Percentiles rank a stretch among this genome's conserved stretches.
Conservation (phyloP, 371 early-diverging fungal species). For the Actinomucor elegans region DNA sequence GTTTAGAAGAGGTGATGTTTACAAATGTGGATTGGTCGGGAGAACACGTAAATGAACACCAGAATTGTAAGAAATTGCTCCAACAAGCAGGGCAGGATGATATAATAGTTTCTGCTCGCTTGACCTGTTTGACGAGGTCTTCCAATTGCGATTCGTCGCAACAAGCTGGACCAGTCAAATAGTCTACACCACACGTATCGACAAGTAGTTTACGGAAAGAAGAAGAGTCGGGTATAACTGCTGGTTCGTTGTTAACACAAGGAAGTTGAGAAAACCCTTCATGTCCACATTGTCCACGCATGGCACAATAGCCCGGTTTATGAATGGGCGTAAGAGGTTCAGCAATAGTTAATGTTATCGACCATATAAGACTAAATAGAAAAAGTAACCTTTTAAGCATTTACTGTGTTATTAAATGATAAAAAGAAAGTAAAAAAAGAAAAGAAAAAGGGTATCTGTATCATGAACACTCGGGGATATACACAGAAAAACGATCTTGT, state of each 20-base stretch:
- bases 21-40: slow-evolving; percentile 73
- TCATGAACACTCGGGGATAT: not conserved
- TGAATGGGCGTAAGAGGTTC: slow-evolving; percentile 35
- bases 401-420: not conserved
- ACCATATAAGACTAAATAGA: not conserved
- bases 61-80: slow-evolving; percentile 71
- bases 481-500: too few relatives aligned
- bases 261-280: slow-evolving; percentile 39
- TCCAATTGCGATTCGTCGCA: slow-evolving; percentile 64
- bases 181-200: slow-evolving; percentile 60
- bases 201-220: slow-evolving; percentile 49
- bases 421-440: not conserved
- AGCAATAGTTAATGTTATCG: not conserved
- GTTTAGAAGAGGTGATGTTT: slow-evolving; percentile 48
- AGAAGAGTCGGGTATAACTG: slow-evolving; percentile 44
- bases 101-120: slow-evolving; percentile 60
- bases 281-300: slow-evolving; percentile 60
- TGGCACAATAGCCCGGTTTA: slow-evolving; percentile 59
- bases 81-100: slow-evolving; percentile 79
- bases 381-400: not conserved
- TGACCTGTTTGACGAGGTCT: slow-evolving; percentile 50
- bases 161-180: slow-evolving; percentile 56
- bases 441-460: not conserved
- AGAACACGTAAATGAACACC: slow-evolving; percentile 74
- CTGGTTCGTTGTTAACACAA: slow-evolving; percentile 53